Percentiles rank a stretch among this genome's conserved stretches.
Evolutionary conservation across 192 early-diverging fungal genomes (phyloP).

Genomic region (Radiomyces spectabilis): DNA sequence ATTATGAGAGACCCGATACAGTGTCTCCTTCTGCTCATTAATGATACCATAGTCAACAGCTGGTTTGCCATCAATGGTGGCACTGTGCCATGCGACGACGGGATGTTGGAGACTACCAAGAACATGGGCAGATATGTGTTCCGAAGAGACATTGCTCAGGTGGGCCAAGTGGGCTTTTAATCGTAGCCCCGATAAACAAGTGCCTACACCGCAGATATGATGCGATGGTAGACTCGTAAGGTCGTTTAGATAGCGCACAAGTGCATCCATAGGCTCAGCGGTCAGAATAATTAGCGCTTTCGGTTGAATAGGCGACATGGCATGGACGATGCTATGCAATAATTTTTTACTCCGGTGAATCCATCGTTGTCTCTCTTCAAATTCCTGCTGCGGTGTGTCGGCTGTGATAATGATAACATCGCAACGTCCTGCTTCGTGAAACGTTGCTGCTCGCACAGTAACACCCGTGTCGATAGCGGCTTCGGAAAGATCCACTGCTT

Average conservation of each 20-base stretch:
- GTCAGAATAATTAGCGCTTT: conserved; percentile 62
- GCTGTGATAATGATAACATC: conserved; percentile 80
- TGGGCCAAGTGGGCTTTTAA: neutral
- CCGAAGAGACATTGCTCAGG: neutral
- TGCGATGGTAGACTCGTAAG: neutral
- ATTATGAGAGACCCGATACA: neutral
- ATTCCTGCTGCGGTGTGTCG: conserved; percentile 63
- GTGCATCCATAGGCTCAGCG: conserved; percentile 67
- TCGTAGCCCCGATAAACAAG: neutral
- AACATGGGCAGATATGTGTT: neutral
- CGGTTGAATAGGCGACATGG: conserved; percentile 63
- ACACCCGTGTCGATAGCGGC: conserved; percentile 55
- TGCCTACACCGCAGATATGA: neutral
- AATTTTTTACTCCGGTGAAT: conserved; percentile 71
- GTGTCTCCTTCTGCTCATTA: neutral
- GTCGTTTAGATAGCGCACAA: neutral
- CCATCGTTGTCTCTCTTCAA: conserved; percentile 51
- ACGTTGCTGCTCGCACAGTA: conserved; percentile 47
- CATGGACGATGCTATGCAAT: conserved; percentile 54
- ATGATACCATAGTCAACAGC: too few relatives aligned
- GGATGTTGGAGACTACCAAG: neutral
- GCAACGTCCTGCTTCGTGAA: conserved; percentile 64
- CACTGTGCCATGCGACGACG: neutral
- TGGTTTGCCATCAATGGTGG: too few relatives aligned
- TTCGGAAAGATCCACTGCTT: conserved; percentile 74